A percentile compares a stretch with the other conserved stretches of the same genome.
Conservation (phyloP, 495 filamentous ascomycete genomes). For the Astrothelium subdiscretum region DNA sequence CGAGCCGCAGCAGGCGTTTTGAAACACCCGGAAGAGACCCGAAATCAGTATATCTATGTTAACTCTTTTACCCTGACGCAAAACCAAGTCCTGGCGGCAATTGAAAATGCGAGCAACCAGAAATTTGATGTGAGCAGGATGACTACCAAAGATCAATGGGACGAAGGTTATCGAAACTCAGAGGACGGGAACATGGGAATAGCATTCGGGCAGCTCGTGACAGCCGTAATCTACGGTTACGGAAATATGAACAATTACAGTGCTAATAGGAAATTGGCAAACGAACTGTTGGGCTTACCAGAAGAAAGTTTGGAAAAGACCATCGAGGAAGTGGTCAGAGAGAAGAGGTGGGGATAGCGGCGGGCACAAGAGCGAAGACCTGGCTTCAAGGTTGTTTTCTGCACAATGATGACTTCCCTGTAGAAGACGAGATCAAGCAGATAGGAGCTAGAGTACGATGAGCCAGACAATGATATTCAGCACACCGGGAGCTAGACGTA, state of each 20-base stretch:
- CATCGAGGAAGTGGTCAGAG: background rate
- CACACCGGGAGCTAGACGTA: background rate
- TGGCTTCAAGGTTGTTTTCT: too few relatives aligned
- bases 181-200: background rate
- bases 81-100: slow-evolving; percentile 8
- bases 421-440: too few relatives aligned
- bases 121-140: slow-evolving; percentile 5
- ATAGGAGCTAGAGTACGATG: too few relatives aligned
- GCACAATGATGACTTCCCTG: too few relatives aligned
- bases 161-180: background rate
- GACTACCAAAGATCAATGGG: background rate
- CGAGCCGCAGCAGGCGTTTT: slow-evolving; percentile 4
- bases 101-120: slow-evolving; percentile 2
- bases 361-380: too few relatives aligned
- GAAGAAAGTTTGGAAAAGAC: background rate
- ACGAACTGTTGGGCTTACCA: background rate
- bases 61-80: slow-evolving; percentile 6
- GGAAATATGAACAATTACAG: background rate
- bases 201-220: background rate
- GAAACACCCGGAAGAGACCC: slow-evolving; percentile 5
- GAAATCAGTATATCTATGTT: slow-evolving; percentile 7
- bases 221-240: background rate
- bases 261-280: background rate
- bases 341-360: too few relatives aligned
- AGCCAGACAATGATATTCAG: background rate